phyloP scores from a whole-genome alignment of 352 stramenopile species.

The Albugo laibachii region DNA sequence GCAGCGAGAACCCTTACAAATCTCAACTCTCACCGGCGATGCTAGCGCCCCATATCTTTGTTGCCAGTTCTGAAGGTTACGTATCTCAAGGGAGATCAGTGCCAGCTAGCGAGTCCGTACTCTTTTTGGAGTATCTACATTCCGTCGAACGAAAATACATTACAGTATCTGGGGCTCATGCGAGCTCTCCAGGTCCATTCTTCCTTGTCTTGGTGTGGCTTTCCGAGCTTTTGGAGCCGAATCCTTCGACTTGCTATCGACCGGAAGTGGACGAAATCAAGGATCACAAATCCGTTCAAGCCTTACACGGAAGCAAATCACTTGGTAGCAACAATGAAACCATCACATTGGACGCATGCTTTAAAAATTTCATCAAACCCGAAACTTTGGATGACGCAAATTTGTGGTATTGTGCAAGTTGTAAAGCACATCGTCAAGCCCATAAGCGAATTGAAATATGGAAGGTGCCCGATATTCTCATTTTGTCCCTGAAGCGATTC shows the following conservation, averaged over 20 bases:
- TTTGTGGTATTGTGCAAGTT: slow-evolving; percentile 66
- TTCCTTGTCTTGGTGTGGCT: slow-evolving; percentile 37
- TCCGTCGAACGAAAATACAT: background rate
- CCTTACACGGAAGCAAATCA: slow-evolving; percentile 4
- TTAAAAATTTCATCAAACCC: slow-evolving; percentile 69
- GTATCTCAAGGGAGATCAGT: background rate
- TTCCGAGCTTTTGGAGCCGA: slow-evolving; percentile 17
- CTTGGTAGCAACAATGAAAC: slow-evolving; percentile 7
- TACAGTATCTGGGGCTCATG: background rate
- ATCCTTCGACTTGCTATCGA: slow-evolving; percentile 12
- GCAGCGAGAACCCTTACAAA: background rate
- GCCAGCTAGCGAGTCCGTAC: background rate
- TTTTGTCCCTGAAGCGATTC: slow-evolving; percentile 78
- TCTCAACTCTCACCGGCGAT: background rate
- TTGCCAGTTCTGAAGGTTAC: background rate
- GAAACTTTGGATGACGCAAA: slow-evolving; percentile 72
- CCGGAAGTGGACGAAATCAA: slow-evolving; percentile 31
- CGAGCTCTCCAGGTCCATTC: slow-evolving; percentile 16
- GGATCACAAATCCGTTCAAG: slow-evolving; percentile 26
- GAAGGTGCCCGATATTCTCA: slow-evolving; percentile 56
- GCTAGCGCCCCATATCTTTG: background rate
- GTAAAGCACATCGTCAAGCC: slow-evolving; percentile 56
- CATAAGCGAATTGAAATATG: slow-evolving; percentile 69
- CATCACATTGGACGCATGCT: slow-evolving; percentile 54
- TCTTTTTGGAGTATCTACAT: background rate